Evolutionary conservation across 805 yeast species (phyloP), one percentile per base, ranked within the genome.

Genomic region (Jamesozyma jinghongensis): DNA sequence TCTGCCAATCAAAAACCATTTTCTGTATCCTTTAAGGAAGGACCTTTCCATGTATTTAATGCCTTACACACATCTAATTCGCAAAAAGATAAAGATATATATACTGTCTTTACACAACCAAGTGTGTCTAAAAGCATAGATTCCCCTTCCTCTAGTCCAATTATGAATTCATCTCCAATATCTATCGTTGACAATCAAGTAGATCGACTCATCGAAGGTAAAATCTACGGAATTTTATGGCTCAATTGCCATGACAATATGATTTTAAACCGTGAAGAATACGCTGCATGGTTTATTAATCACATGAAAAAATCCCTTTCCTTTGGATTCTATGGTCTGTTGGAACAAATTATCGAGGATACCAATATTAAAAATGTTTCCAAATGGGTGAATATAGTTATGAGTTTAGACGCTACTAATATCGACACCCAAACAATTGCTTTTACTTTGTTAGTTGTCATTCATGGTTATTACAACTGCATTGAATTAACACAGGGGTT

Each of bases 241-340:
- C 27, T 46, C 6, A 43, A 51, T 32, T 44, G 50, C 14, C 40
- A 44, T n/a, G 43, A 42, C 14, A 44, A 50, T 36, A 43, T 46
- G 45, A 40, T 53, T 13, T 26, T 53, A 27, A 41, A 45, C 26
- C 31, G 47, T 16, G 34, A 40, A 10, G 46, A 45, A 22, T 53
- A 46, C 34, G 41, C 46, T 8, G 29, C 35, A 18, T 51, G 54
- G 54, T 53, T 51, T 33, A 33, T 48, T 19, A 38, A 43, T 11
- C 41, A 43, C 38, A 39, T 49, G 44, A 48, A 43, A 34, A 35
- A 37, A 6, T 37, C 42, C 3, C 17, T 49, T 13, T 42, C 53
- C 12, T 27, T 29, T 25, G 43, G 40, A 26, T 43, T 47, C 26
- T 34, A 40, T 13, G 32, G 42, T 18, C 29, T 38, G 14, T 27